phyloP scores from a whole-genome alignment of 2,329 filamentous ascomycete genomes.

The Colletotrichum salicis region DNA sequence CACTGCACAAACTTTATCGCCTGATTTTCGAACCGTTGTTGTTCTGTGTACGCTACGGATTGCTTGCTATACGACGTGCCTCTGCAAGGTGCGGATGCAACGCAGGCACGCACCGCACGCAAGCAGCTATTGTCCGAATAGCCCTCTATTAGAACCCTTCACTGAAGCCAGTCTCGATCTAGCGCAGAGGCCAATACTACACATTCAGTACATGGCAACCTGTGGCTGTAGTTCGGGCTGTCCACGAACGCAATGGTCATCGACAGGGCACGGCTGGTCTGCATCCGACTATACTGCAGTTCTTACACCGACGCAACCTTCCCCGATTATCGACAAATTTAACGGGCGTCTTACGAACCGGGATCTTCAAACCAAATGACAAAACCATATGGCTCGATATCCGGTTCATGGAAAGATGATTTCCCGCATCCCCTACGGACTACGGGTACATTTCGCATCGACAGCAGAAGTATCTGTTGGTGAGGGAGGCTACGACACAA shows the following conservation, averaged over 20 bases:
- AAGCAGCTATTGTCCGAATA: conserved; percentile 3
- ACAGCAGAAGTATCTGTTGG: neutral
- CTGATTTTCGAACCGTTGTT: neutral
- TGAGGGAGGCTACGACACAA: neutral
- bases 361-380: neutral
- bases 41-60: neutral
- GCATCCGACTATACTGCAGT: neutral
- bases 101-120: conserved; percentile 3
- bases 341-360: neutral
- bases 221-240: no score
- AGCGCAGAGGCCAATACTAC: neutral
- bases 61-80: neutral
- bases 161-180: neutral
- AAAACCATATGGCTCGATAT: neutral
- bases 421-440: conserved; percentile 3
- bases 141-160: neutral
- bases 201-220: neutral
- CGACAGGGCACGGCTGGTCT: neutral
- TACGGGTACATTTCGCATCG: neutral
- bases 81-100: conserved; percentile 9
- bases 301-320: conserved; percentile 10
- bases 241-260: no score
- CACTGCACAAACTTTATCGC: conserved; percentile 4
- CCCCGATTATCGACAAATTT: neutral
- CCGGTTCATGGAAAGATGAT: conserved; percentile 26